phyloP scores from a whole-genome alignment of 1,284 basidiomycete species.

The Apiotrichum veenhuisii region DNA sequence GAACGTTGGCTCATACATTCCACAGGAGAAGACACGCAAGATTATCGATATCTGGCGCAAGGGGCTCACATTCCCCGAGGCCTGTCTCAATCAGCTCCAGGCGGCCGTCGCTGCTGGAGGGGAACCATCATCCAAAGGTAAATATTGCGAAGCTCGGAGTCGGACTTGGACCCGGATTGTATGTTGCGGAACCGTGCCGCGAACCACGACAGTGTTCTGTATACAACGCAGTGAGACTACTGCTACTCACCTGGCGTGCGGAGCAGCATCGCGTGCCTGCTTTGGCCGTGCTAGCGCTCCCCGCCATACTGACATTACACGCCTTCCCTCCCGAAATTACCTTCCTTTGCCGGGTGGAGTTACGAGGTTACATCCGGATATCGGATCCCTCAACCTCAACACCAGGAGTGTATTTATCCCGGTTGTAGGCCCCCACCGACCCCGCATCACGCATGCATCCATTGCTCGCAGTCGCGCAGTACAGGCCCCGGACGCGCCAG shows the following conservation, averaged over 20 bases:
- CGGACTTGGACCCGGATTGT: background rate
- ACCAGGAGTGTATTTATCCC: conserved; percentile 6
- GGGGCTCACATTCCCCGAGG: conserved; percentile 72
- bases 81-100: conserved; percentile 36
- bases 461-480: conserved; percentile 4
- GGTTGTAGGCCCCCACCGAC: conserved; percentile 15
- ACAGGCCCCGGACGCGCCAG: background rate
- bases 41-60: conserved; percentile 93
- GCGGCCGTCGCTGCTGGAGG: conserved; percentile 4
- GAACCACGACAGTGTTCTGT: too few species aligned
- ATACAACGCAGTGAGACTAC: too few species aligned
- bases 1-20: too few species aligned
- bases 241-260: background rate
- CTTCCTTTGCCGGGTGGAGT: background rate
- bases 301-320: background rate
- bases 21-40: conserved; percentile 89
- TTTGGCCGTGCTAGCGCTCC: background rate
- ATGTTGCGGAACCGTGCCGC: too few species aligned
- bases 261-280: background rate
- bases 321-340: background rate
- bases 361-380: background rate
- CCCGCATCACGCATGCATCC: conserved; percentile 18
- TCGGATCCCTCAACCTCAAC: background rate
- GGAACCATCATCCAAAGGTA: conserved; percentile 15
- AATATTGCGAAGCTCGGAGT: conserved; percentile 6